phyloP scores from a whole-genome alignment of 1,284 basidiomycete genomes.

The Ganoderma sinense region DNA sequence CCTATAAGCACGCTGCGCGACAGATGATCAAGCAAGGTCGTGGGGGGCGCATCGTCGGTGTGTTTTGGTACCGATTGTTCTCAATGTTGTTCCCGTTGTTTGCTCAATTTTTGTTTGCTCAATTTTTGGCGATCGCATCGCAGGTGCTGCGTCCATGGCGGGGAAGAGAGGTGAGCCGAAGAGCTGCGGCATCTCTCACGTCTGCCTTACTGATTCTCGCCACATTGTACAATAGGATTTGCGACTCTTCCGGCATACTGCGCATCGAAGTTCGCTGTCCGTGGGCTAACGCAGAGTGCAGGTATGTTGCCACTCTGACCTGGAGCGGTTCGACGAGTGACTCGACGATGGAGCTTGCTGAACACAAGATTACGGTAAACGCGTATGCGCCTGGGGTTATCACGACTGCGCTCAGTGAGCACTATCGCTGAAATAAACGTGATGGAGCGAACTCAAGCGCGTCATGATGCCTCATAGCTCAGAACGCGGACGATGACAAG shows the following conservation, averaged over 20 bases:
- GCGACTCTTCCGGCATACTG: conserved; percentile 29
- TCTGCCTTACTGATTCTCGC: neutral
- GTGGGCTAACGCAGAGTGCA: conserved; percentile 42
- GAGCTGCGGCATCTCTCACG: neutral
- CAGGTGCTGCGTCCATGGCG: conserved; percentile 33
- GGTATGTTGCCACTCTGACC: conserved; percentile 20
- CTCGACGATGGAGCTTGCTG: conserved; percentile 19
- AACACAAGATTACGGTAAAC: conserved; percentile 38
- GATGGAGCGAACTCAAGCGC: neutral
- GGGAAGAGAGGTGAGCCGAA: conserved; percentile 30
- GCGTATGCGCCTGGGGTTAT: conserved; percentile 38
- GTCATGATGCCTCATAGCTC: conserved; percentile 11
- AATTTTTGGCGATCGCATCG: neutral
- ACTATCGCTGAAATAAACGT: no score
- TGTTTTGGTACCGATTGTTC: neutral
- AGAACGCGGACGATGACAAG: conserved; percentile 31
- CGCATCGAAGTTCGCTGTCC: conserved; percentile 43
- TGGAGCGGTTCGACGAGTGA: neutral
- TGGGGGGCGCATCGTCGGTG: conserved; percentile 42
- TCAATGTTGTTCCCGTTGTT: neutral
- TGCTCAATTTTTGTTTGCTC: neutral
- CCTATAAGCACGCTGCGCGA: conserved; percentile 41
- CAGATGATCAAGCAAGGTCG: conserved; percentile 39
- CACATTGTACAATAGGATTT: conserved; percentile 21
- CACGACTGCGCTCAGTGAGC: conserved; percentile 34